Conservation (phyloP, 257 asterid genomes). For the Plantago elongata region DNA sequence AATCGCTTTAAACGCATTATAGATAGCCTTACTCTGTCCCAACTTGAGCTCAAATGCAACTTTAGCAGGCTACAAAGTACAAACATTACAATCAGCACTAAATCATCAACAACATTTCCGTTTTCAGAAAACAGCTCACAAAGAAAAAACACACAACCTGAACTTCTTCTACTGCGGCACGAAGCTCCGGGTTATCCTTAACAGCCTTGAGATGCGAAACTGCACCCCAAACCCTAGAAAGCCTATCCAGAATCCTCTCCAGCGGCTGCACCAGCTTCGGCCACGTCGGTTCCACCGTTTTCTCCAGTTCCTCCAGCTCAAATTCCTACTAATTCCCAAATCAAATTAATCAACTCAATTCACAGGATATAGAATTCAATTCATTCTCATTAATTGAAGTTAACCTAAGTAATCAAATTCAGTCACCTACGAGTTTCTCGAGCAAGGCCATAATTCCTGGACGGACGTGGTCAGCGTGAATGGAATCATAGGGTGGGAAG, state of each 20-base stretch:
- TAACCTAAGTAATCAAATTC: too few species aligned
- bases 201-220: constrained; percentile 92
- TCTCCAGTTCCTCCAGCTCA: constrained; percentile 79
- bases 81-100: constrained; percentile 9
- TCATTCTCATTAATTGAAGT: too few species aligned
- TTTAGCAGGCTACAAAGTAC: constrained; percentile 93
- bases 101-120: neutral
- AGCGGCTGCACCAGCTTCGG: constrained; percentile 94
- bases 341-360: constrained; percentile 5
- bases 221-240: constrained; percentile 88
- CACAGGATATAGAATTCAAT: too few species aligned
- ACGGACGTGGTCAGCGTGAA: constrained; percentile 77
- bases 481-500: constrained; percentile 82
- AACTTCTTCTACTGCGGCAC: constrained; percentile 90
- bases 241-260: constrained; percentile 67
- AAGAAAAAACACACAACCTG: constrained; percentile 47
- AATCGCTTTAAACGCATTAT: constrained; percentile 81
- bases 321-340: constrained; percentile 41
- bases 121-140: neutral
- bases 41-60: constrained; percentile 80
- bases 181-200: constrained; percentile 79
- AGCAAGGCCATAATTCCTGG: constrained; percentile 84
- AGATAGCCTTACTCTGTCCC: constrained; percentile 92
- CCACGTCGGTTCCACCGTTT: constrained; percentile 93
- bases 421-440: constrained; percentile 58